These are phyloP conservation scores for Colletotrichum camelliae DNA, from an alignment of 2,329 filamentous ascomycete genomes.

Conservation along the genomic window DNA sequence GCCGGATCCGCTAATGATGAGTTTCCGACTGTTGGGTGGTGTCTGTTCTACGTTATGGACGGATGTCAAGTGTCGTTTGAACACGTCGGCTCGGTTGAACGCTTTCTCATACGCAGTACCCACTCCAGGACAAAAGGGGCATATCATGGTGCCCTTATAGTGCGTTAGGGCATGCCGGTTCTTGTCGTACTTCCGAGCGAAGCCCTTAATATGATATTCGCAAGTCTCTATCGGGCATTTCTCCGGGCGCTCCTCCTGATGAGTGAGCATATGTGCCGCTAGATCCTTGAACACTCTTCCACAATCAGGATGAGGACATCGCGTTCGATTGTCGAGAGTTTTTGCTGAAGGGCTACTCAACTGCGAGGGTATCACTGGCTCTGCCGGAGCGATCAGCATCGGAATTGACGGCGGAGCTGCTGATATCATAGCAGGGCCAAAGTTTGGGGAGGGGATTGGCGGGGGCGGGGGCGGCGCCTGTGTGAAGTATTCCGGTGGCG, in stretches of 20 bases:
- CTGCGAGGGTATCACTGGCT: constrained; percentile 1
- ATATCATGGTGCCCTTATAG: constrained; percentile 98
- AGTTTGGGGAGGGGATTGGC: background rate
- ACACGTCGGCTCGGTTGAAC: constrained; percentile 96
- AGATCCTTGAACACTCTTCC: constrained; percentile 67
- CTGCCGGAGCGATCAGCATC: constrained; percentile 1
- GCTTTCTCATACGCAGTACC: constrained; percentile 90
- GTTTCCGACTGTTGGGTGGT: constrained; percentile 86
- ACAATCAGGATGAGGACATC: constrained; percentile 63
- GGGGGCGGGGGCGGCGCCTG: constrained; percentile 11
- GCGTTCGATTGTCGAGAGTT: constrained; percentile 46
- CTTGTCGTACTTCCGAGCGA: constrained; percentile 97
- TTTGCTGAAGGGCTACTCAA: constrained; percentile 34
- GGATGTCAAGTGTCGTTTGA: constrained; percentile 92
- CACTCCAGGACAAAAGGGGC: constrained; percentile 90
- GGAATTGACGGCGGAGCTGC: background rate
- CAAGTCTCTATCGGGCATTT: constrained; percentile 95
- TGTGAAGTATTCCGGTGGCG: constrained; percentile 13
- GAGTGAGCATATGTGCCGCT: constrained; percentile 93
- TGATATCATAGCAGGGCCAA: constrained; percentile 9
- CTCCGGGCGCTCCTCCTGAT: constrained; percentile 90
- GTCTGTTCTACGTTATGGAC: constrained; percentile 95
- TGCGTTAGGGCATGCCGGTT: constrained; percentile 95
- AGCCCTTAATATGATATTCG: constrained; percentile 93
- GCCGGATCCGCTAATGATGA: constrained; percentile 45